Evolutionary conservation across 2,329 filamentous ascomycete species (phyloP).

Genomic region (Fusarium keratoplasticum): DNA sequence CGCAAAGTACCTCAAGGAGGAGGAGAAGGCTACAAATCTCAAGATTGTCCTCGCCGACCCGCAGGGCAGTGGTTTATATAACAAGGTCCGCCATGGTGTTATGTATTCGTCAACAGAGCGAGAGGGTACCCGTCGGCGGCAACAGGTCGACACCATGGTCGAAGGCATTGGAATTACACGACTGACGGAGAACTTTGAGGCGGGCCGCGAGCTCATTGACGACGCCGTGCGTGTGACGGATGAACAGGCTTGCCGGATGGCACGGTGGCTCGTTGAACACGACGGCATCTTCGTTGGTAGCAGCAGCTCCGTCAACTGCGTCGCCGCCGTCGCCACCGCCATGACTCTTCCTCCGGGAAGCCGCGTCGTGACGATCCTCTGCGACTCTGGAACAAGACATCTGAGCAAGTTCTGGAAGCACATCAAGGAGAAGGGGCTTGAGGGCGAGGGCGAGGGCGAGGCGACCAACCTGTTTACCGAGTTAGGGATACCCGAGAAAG

Average conservation of each 20-base stretch:
- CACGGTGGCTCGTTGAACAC: conserved; percentile 94
- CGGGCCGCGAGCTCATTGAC: conserved; percentile 85
- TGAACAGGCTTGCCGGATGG: conserved; percentile 90
- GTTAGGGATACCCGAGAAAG: conserved; percentile 56
- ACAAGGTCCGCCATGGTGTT: conserved; percentile 91
- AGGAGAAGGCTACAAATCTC: conserved; percentile 66
- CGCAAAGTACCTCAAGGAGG: conserved; percentile 82
- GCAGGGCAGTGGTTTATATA: conserved; percentile 92
- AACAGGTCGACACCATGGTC: conserved; percentile 95
- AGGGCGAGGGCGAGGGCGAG: conserved; percentile 56
- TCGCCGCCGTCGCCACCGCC: conserved; percentile 78
- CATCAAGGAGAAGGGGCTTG: conserved; percentile 75
- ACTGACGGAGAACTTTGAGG: conserved; percentile 92
- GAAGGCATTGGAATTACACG: conserved; percentile 97
- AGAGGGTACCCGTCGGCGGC: conserved; percentile 88
- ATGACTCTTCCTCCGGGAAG: conserved; percentile 71
- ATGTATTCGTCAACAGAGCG: conserved; percentile 93
- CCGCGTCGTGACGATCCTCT: conserved; percentile 83
- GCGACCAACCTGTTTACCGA: conserved; percentile 61
- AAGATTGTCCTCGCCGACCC: conserved; percentile 90
- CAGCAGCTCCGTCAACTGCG: conserved; percentile 96
- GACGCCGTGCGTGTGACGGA: conserved; percentile 92
- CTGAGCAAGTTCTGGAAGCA: conserved; percentile 87
- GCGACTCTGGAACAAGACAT: conserved; percentile 85
- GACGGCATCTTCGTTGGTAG: conserved; percentile 96